Evolutionary conservation across 805 yeast species (phyloP).

Genomic region (Hyphopichia homilentoma): DNA sequence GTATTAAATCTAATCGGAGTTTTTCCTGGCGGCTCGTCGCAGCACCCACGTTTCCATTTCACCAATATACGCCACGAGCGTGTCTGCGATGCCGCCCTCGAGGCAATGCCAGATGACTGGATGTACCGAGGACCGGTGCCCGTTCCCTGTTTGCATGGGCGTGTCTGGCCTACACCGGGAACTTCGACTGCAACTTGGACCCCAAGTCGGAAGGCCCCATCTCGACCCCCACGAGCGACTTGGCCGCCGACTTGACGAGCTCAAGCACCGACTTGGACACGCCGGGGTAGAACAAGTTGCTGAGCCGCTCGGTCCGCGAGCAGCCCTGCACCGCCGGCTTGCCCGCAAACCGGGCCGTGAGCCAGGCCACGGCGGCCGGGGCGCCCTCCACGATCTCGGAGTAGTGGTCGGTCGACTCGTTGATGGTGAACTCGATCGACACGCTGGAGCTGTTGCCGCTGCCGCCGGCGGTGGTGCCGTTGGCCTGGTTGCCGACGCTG

Average conservation of each 20-base stretch:
- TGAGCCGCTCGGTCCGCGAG: slow-evolving; percentile 5
- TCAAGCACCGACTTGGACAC: background rate
- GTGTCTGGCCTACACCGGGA: too few relatives aligned
- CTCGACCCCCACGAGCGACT: background rate
- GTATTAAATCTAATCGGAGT: too few relatives aligned
- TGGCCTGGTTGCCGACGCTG: background rate
- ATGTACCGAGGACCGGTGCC: too few relatives aligned
- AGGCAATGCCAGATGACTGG: too few relatives aligned
- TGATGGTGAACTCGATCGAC: slow-evolving; percentile 24
- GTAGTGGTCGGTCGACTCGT: slow-evolving; percentile 21
- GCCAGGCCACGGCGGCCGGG: slow-evolving; percentile 10
- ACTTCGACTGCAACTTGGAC: too few relatives aligned
- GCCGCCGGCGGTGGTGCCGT: too few relatives aligned
- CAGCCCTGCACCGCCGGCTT: slow-evolving; percentile 8
- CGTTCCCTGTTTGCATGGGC: too few relatives aligned
- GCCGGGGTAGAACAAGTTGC: slow-evolving; percentile 9
- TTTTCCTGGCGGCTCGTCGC: too few relatives aligned
- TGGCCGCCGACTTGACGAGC: background rate
- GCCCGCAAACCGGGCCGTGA: slow-evolving; percentile 9
- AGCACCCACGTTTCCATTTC: too few relatives aligned
- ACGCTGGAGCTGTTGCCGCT: slow-evolving; percentile 12
- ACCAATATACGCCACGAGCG: too few relatives aligned
- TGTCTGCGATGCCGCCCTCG: too few relatives aligned
- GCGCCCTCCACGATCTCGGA: slow-evolving; percentile 12
- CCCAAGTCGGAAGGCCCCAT: background rate